Evolutionary conservation across 208 protist genomes (phyloP), one percentile per base, ranked within the genome.

Genomic region (Crithidia sp.): DNA sequence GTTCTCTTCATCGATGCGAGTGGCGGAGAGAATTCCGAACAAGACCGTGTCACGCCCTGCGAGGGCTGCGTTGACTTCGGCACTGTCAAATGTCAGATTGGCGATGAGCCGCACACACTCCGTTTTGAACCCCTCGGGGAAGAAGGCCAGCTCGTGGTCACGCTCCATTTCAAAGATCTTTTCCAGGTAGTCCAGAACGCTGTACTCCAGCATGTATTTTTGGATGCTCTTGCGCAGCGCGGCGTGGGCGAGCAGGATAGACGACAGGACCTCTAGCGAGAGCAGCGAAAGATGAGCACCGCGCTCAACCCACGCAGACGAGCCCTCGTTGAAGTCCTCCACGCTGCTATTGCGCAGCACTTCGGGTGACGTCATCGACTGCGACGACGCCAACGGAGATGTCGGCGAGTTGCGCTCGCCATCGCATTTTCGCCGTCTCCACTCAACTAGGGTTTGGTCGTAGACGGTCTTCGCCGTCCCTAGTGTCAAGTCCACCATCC

Each of bases 1-100:
- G 68, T 97, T 97, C 43, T 97, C 93, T 58, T 91, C 90, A 65
- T 97, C 93, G 63, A 95, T 88, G 9, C 85, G 79, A 13, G 91
- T 96, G 9, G 83, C 83, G 3, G 78, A 86, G 9, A 97, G 83
- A 55, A 95, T 74, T 37, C 77, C 64, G 13, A 67, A 69, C 12
- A 96, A 77, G 43, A 95, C 68, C 40, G 64, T 28, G n/a, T 82
- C 69, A 70, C 89, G 68, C 36, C 45, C 56, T 5, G 74, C 81
- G 45, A 95, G 61, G 13, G 83, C 67, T 0, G 70, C 63, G 63
- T 70, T 85, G 3, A 83, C 69, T 39, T 74, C 75, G 39, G 72
- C 41, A 67, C 90, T 93, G 5, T 84, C 66, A 67, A 75, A 82
- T 2, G 85, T 83, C 9, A 96, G 58, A 68, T 96, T 96, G 7